Evolutionary conservation across 805 yeast genomes (phyloP).

Genomic region (Metschnikowia sp.): DNA sequence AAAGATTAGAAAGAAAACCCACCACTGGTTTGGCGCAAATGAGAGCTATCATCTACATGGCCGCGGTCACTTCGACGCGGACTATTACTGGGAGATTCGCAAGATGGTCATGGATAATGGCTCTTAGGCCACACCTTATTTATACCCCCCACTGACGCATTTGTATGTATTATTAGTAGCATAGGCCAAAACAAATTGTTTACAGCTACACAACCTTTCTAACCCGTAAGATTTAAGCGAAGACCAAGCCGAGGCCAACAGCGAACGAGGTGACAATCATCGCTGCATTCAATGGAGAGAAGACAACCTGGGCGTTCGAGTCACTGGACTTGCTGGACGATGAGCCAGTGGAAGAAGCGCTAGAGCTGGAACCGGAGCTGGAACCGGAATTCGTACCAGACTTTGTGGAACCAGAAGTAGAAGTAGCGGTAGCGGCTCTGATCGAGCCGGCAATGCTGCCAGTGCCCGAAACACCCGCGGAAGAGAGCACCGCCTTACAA

Average conservation of each 20-base stretch:
- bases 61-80: constrained; percentile 18
- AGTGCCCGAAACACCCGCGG: constrained; percentile 71
- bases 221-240: constrained; percentile 3
- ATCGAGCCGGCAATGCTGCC: constrained; percentile 43
- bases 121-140: neutral
- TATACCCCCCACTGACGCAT: neutral
- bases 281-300: constrained; percentile 18
- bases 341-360: constrained; percentile 7
- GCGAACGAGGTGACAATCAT: constrained; percentile 22
- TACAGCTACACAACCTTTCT: no score
- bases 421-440: constrained; percentile 21
- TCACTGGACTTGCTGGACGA: constrained; percentile 20
- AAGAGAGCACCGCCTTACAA: constrained; percentile 54
- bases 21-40: constrained; percentile 36
- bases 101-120: constrained; percentile 39
- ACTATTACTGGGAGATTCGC: constrained; percentile 42
- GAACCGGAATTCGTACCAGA: constrained; percentile 2
- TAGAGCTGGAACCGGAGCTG: neutral
- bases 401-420: constrained; percentile 20
- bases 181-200: no score
- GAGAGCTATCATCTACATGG: constrained; percentile 23
- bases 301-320: constrained; percentile 18
- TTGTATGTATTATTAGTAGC: neutral
- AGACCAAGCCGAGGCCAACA: constrained; percentile 29
- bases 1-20: constrained; percentile 31